Evolutionary conservation across 2,329 filamentous ascomycete species (phyloP).

Genomic region (Ceratocystis destructans): DNA sequence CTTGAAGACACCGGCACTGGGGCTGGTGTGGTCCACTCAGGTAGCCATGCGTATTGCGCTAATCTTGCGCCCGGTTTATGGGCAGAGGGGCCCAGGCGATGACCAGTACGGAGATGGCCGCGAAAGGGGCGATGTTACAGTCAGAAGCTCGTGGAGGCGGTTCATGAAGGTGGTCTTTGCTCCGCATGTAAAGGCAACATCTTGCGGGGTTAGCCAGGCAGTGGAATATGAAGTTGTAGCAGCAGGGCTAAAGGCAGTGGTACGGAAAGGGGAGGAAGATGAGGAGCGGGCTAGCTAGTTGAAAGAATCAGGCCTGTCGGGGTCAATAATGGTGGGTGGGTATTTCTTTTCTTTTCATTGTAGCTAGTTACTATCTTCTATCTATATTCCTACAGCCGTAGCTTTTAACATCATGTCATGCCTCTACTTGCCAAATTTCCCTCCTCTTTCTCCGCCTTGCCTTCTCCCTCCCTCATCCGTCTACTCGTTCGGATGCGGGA

Average conservation of each 20-base stretch:
- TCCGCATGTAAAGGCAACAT: constrained; percentile 49
- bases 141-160: constrained; percentile 50
- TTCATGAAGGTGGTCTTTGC: constrained; percentile 87
- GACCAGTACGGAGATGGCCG: constrained; percentile 32
- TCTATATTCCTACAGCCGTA: constrained; percentile 1
- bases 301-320: not conserved
- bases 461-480: not conserved
- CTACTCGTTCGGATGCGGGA: constrained; percentile 48
- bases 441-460: not conserved
- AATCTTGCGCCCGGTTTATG: constrained; percentile 52
- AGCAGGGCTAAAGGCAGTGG: constrained; percentile 41
- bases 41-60: constrained; percentile 70
- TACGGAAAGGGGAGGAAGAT: too few relatives aligned
- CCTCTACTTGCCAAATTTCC: not conserved
- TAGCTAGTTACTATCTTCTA: not conserved
- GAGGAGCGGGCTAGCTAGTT: not conserved
- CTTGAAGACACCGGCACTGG: constrained; percentile 73
- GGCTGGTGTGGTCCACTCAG: constrained; percentile 84
- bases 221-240: constrained; percentile 64
- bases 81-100: constrained; percentile 28
- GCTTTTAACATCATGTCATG: not conserved
- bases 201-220: constrained; percentile 36
- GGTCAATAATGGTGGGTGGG: not conserved
- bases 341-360: not conserved
- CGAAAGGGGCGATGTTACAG: constrained; percentile 24